Conservation (phyloP, 2,329 filamentous ascomycete species). For the Ophiobolus disseminans region DNA sequence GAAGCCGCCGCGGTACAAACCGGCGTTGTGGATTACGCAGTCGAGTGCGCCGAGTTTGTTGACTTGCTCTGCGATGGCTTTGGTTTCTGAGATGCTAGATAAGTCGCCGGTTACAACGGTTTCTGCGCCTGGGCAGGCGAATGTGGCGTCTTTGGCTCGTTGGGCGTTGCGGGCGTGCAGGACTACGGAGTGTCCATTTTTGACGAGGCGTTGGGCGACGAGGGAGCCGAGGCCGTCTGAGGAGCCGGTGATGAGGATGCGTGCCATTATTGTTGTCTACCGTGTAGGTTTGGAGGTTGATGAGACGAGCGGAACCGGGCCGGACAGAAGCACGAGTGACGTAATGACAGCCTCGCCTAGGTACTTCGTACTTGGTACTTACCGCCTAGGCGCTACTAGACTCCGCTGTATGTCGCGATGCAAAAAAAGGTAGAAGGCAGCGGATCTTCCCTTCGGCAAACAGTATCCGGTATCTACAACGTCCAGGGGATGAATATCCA, state of each 20-base stretch:
- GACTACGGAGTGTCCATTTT: constrained; percentile 62
- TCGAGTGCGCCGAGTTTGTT: constrained; percentile 61
- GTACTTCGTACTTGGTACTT: too few species aligned
- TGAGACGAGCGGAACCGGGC: too few species aligned
- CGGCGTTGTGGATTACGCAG: constrained; percentile 65
- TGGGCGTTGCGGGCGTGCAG: constrained; percentile 65
- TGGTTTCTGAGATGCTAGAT: constrained; percentile 58
- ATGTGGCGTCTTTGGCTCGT: constrained; percentile 58
- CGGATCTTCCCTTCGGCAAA: too few species aligned
- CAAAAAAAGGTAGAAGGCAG: too few species aligned
- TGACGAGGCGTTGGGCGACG: constrained; percentile 58
- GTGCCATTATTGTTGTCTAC: constrained; percentile 50
- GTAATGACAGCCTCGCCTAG: too few species aligned
- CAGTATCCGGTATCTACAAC: too few species aligned
- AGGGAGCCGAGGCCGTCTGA: constrained; percentile 63
- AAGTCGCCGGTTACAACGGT: constrained; percentile 62
- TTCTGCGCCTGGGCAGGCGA: constrained; percentile 59
- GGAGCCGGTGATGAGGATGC: constrained; percentile 64
- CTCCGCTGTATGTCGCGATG: too few species aligned
- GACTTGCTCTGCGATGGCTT: constrained; percentile 59
- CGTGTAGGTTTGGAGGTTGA: too few species aligned
- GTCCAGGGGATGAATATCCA: too few species aligned
- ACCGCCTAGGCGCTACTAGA: too few species aligned
- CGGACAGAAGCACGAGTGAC: too few species aligned
- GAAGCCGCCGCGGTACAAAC: constrained; percentile 54